Evolutionary conservation across 352 stramenopile species (phyloP), one percentile per base, ranked within the genome.

Genomic region (Pythium guiyangense): DNA sequence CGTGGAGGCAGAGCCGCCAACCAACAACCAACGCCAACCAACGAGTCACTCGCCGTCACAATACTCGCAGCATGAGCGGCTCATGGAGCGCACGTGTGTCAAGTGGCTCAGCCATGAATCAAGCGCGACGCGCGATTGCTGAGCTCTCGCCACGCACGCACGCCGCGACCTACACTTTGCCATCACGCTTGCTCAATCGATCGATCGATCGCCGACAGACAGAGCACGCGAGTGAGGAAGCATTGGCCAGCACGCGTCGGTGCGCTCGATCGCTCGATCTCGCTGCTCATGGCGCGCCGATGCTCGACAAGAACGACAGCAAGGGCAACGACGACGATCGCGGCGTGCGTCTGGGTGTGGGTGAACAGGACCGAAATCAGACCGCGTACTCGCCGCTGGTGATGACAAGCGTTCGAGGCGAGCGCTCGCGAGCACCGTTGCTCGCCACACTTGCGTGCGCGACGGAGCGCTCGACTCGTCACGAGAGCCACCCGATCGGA

Each of bases 401-500:
- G 15, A 14, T 14, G 39, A n/a, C 39, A 20, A 37, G 9, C 29
- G 29, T 10, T 34, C 29, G 29, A 34, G 29, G 29, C 29, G 12
- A 22, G 22, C 22, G 22, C 22, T 22, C 37, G 15, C 37, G 37
- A 42, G 37, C 10, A 39, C 34, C 34, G 34, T 12, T 9, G 14
- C 34, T 39, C 14, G 34, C 9, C 34, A 27, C 22, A 35, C 35
- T 20, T 35, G 47, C 47, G 47, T 42, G 17, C 25, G 37, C 37
- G 51, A 20, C 37, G 51, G 22, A 22, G 22, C 51, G 48, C 48
- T 39, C 35, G 51, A 56, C 51, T 48, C 25, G 51, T 47, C 49
- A 26, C 37, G 51, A 56, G 51, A 56, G 25, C 51, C 51, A 56
- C 20, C 37, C 51, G 42, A 56, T 56, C 50, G 18, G 20, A 34